Conservation (phyloP, 805 yeast genomes). For the Starmerella apicola region DNA sequence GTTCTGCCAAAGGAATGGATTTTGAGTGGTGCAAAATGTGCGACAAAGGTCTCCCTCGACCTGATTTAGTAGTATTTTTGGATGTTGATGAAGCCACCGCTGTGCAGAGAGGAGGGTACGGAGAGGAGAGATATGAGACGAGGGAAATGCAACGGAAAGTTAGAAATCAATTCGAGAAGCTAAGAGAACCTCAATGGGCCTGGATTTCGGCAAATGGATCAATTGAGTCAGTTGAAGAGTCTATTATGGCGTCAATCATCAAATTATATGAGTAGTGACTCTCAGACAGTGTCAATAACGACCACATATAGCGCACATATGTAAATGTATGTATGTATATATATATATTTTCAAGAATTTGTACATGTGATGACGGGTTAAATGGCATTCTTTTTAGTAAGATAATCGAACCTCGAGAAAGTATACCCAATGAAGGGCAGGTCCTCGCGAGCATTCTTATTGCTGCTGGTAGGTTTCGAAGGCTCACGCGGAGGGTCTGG, state of each 20-base stretch:
- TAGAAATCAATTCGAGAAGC: conserved; percentile 39
- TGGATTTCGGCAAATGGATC: conserved; percentile 49
- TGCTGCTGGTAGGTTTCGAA: conserved; percentile 13
- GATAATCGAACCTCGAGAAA: conserved; percentile 83
- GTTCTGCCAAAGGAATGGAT: conserved; percentile 69
- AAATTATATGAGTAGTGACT: neutral
- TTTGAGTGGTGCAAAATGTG: conserved; percentile 69
- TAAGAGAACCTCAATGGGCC: conserved; percentile 30
- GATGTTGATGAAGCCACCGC: conserved; percentile 41
- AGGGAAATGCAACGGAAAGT: conserved; percentile 64
- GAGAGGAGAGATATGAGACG: conserved; percentile 85
- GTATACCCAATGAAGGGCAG: conserved; percentile 97
- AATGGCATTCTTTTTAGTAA: conserved; percentile 41
- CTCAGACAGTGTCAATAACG: too few species aligned
- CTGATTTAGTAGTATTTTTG: conserved; percentile 72
- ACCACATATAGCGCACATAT: too few species aligned
- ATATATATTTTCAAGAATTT: neutral
- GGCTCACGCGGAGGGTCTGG: conserved; percentile 72
- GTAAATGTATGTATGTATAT: conserved; percentile 1
- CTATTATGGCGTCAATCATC: neutral
- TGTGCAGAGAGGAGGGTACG: conserved; percentile 61
- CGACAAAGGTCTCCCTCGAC: conserved; percentile 73
- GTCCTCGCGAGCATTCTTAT: conserved; percentile 60
- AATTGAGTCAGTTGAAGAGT: conserved; percentile 40
- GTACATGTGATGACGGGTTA: conserved; percentile 5